These are phyloP conservation scores for Inosperma sp. DNA, from an alignment of 768 basidiomycete species.

Conservation along the genomic window DNA sequence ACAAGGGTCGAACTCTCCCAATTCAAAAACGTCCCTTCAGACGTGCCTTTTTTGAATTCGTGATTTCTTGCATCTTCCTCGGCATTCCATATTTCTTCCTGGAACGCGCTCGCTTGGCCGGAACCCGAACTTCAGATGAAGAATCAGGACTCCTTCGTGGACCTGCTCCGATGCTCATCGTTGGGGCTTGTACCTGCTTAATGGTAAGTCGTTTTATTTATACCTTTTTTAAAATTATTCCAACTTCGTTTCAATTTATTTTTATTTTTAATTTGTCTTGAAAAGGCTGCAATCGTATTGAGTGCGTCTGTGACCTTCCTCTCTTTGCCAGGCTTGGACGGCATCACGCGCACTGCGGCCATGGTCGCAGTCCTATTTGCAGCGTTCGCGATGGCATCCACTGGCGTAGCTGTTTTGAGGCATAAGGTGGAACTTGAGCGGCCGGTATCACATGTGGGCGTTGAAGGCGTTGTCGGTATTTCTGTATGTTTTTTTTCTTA, in stretches of 20 bases:
- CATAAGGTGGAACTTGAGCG: conserved; percentile 63
- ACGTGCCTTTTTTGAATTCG: conserved; percentile 51
- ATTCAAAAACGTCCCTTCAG: conserved; percentile 37
- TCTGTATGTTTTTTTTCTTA: conserved; percentile 34
- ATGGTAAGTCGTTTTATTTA: conserved; percentile 43
- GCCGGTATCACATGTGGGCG: conserved; percentile 45
- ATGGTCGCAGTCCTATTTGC: conserved; percentile 68
- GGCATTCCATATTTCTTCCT: conserved; percentile 78
- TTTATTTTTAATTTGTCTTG: not conserved
- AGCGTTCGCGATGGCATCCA: conserved; percentile 62
- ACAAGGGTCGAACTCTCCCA: conserved; percentile 37
- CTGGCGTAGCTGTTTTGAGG: conserved; percentile 64
- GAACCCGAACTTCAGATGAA: conserved; percentile 46
- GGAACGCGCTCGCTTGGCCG: conserved; percentile 40
- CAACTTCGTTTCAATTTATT: conserved; percentile 12
- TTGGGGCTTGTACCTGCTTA: conserved; percentile 62
- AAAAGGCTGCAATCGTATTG: conserved; percentile 72
- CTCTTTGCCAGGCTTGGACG: conserved; percentile 70
- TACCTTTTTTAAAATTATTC: conserved; percentile 10
- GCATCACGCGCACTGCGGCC: conserved; percentile 55
- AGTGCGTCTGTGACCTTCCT: conserved; percentile 82
- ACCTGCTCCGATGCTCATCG: conserved; percentile 54
- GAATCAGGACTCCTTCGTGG: conserved; percentile 48
- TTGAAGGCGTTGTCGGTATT: conserved; percentile 50
- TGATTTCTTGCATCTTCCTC: conserved; percentile 62